phyloP scores from a whole-genome alignment of 225 moss, liverwort and hornwort genomes.

The Antitrichia curtipendula region DNA sequence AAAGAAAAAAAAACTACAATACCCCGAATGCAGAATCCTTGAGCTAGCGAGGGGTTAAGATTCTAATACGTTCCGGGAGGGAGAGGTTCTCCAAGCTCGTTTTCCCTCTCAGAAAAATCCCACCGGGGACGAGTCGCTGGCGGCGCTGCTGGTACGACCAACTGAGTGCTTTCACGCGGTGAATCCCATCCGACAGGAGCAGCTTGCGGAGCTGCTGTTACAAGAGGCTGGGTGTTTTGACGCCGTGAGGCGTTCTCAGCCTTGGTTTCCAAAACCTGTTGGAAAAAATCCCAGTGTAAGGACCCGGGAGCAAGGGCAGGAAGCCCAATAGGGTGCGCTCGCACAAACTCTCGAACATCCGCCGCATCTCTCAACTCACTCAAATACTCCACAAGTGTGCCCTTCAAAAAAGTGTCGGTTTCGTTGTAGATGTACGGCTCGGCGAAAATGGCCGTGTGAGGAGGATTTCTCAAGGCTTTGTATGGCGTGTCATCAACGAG shows the following conservation, averaged over 20 bases:
- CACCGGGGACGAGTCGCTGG: not conserved
- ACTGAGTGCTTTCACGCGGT: too few relatives aligned
- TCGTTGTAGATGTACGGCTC: constrained; percentile 11
- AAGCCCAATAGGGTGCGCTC: constrained; percentile 9
- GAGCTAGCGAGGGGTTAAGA: too few relatives aligned
- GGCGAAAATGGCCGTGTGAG: constrained; percentile 24
- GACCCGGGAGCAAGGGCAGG: constrained; percentile 13
- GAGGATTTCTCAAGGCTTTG: constrained; percentile 27
- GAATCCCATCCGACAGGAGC: not conserved
- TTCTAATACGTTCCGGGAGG: not conserved
- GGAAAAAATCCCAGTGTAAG: constrained; percentile 14
- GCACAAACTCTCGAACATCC: constrained; percentile 32
- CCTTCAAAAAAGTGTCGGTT: constrained; percentile 17
- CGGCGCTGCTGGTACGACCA: not conserved
- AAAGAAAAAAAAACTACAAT: not conserved
- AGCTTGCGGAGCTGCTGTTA: not conserved
- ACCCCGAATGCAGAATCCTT: not conserved
- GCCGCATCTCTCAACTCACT: not conserved
- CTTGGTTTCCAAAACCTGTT: not conserved
- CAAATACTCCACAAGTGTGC: constrained; percentile 7
- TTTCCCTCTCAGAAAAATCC: not conserved
- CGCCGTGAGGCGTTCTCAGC: not conserved
- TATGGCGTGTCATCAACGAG: constrained; percentile 38
- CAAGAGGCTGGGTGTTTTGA: not conserved
- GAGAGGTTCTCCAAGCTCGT: not conserved